Conservation (phyloP, 495 filamentous ascomycete species). For the Neurospora sp. region DNA sequence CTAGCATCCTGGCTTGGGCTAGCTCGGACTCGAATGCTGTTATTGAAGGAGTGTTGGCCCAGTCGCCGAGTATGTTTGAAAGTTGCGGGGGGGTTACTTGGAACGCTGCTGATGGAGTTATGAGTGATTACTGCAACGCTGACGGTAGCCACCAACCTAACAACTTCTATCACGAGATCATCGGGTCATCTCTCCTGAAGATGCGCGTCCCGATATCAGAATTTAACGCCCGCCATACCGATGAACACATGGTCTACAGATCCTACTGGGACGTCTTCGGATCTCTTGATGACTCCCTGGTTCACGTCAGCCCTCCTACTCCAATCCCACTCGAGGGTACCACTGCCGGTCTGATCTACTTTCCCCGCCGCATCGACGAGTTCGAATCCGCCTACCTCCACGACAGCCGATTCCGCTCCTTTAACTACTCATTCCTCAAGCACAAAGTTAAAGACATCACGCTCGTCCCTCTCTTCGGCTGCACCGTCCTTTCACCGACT, state of each 20-base stretch:
- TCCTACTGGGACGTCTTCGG: background rate
- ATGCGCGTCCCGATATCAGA: background rate
- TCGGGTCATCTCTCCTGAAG: slow-evolving; percentile 3
- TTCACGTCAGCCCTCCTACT: background rate
- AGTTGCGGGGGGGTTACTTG: slow-evolving; percentile 3
- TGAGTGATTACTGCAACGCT: background rate
- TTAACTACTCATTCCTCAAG: slow-evolving; percentile 5
- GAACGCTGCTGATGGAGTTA: background rate
- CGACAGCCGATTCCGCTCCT: background rate
- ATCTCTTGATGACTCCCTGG: background rate
- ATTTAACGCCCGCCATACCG: background rate
- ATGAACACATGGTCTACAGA: background rate
- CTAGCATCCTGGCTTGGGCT: slow-evolving; percentile 10
- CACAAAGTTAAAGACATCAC: background rate
- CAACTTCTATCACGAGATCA: slow-evolving; percentile 3
- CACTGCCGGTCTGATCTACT: background rate
- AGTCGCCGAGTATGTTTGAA: slow-evolving; percentile 5
- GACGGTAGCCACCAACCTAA: background rate
- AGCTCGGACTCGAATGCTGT: slow-evolving; percentile 1
- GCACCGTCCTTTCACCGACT: background rate
- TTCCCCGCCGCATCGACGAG: slow-evolving; percentile 1
- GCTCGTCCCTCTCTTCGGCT: slow-evolving; percentile 4
- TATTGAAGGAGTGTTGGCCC: slow-evolving; percentile 5
- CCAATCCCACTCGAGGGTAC: background rate
- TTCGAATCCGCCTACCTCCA: background rate